Evolutionary conservation across 1,139 yeast species (phyloP).

Genomic region (Geotrichum candidum): DNA sequence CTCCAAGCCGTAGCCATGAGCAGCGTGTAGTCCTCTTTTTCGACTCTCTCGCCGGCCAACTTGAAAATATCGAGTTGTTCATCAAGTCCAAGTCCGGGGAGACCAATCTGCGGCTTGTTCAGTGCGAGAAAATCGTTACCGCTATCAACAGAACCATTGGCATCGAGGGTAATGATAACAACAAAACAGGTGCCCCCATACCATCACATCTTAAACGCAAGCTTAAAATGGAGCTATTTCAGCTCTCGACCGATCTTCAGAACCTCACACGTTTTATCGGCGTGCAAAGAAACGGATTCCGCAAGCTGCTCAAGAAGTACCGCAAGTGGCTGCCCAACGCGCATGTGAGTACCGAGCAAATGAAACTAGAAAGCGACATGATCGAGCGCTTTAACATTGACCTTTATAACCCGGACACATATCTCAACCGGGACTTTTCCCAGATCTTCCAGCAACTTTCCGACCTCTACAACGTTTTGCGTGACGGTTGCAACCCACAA

Average conservation of each 20-base stretch:
- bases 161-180: not conserved
- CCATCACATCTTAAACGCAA: conserved; percentile 22
- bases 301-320: conserved; percentile 76
- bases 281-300: conserved; percentile 73
- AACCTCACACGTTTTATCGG: conserved; percentile 66
- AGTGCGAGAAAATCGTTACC: conserved; percentile 38
- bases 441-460: conserved; percentile 63
- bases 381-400: conserved; percentile 31
- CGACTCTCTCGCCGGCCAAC: not conserved
- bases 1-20: conserved; percentile 20
- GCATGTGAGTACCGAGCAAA: not conserved
- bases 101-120: conserved; percentile 39
- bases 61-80: conserved; percentile 42
- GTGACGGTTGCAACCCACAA: conserved; percentile 25
- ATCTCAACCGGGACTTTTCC: conserved; percentile 58
- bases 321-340: conserved; percentile 48
- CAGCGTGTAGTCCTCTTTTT: not conserved
- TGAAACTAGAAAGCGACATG: conserved; percentile 17
- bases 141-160: conserved; percentile 26
- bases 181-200: conserved; percentile 4
- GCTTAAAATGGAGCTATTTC: conserved; percentile 36
- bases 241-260: conserved; percentile 56
- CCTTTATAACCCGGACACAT: conserved; percentile 44
- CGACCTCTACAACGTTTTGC: conserved; percentile 47
- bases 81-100: conserved; percentile 64